phyloP scores from a whole-genome alignment of 352 stramenopile genomes.

The Phytopythium litorale region DNA sequence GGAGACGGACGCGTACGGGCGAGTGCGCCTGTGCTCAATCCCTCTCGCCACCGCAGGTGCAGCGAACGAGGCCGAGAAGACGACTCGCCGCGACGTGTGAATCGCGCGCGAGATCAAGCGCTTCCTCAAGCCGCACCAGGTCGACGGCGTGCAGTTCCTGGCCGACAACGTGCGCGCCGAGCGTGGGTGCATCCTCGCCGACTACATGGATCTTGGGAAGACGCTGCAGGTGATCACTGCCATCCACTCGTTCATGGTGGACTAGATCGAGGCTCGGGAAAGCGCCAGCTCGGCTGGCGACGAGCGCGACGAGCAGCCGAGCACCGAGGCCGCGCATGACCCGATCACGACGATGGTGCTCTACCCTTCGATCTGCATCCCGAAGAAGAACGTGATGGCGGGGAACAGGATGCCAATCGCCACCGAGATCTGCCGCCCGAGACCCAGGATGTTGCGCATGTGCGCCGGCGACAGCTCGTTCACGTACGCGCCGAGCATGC shows the following conservation, averaged over 20 bases:
- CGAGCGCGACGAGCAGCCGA: background rate
- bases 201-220: conserved; percentile 91
- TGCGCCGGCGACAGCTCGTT: conserved; percentile 7
- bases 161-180: conserved; percentile 42
- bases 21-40: conserved; percentile 34
- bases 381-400: conserved; percentile 50
- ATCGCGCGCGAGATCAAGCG: conserved; percentile 74
- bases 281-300: background rate
- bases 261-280: conserved; percentile 27
- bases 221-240: conserved; percentile 85
- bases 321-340: conserved; percentile 3
- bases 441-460: conserved; percentile 16
- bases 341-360: conserved; percentile 85
- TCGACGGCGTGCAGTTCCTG: conserved; percentile 70
- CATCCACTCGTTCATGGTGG: conserved; percentile 77
- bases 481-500: conserved; percentile 18
- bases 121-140: conserved; percentile 75
- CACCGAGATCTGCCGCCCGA: conserved; percentile 19
- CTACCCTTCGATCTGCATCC: conserved; percentile 95
- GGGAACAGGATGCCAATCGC: conserved; percentile 20
- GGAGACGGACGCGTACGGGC: conserved; percentile 44
- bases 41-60: background rate
- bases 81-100: conserved; percentile 28
- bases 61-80: background rate
- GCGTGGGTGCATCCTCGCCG: conserved; percentile 81